phyloP scores from a whole-genome alignment of 352 stramenopile genomes.

The Pythium phragmitis region DNA sequence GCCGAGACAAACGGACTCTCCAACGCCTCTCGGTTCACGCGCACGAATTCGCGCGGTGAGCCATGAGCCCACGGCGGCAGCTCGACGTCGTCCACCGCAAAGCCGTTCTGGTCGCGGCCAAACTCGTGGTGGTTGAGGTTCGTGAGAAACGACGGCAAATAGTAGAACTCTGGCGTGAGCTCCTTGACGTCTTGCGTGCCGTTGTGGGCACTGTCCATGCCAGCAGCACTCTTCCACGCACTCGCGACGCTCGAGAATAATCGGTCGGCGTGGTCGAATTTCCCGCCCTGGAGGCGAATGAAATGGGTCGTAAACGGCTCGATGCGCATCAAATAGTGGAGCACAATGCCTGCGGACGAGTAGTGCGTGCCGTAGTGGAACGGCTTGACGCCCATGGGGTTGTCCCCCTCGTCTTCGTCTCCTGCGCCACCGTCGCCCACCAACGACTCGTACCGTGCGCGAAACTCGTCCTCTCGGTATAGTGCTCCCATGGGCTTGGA shows the following conservation, averaged over 20 bases:
- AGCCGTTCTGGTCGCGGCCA: conserved; percentile 84
- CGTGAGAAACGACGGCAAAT: conserved; percentile 92
- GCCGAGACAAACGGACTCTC: conserved; percentile 95
- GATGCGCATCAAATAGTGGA: conserved; percentile 97
- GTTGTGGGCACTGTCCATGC: conserved; percentile 62
- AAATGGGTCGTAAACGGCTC: conserved; percentile 96
- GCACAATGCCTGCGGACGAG: conserved; percentile 91
- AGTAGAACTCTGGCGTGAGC: conserved; percentile 98
- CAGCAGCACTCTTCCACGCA: conserved; percentile 89
- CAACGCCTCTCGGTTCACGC: conserved; percentile 93
- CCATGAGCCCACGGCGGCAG: conserved; percentile 94
- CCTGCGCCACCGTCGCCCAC: conserved; percentile 24
- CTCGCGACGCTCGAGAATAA: conserved; percentile 94
- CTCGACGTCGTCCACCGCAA: conserved; percentile 88
- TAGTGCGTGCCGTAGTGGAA: conserved; percentile 97
- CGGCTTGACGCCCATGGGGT: conserved; percentile 50
- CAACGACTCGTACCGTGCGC: conserved; percentile 61
- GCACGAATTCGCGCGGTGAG: conserved; percentile 93
- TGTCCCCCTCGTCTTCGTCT: conserved; percentile 29
- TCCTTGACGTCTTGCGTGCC: conserved; percentile 97
- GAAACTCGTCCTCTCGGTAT: conserved; percentile 87
- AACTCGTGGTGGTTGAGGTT: conserved; percentile 97
- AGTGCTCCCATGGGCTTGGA: conserved; percentile 97
- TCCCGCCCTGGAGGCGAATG: conserved; percentile 92
- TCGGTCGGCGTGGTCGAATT: conserved; percentile 98